phyloP scores from a whole-genome alignment of 2,329 filamentous ascomycete genomes.

The Aspergillus sp. region DNA sequence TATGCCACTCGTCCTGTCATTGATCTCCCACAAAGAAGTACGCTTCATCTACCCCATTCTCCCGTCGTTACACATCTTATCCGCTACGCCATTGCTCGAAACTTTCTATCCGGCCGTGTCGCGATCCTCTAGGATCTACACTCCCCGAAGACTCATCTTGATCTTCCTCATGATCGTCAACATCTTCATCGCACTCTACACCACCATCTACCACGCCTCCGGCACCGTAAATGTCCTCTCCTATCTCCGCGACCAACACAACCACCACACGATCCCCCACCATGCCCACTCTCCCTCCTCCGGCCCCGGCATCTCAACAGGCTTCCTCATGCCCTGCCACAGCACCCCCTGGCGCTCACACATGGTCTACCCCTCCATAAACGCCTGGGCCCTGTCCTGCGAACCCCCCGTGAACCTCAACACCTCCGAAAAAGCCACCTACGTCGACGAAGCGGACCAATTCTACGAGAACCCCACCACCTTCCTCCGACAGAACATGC shows the following conservation, averaged over 20 bases:
- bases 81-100: constrained; percentile 57
- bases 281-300: constrained; percentile 24
- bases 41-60: constrained; percentile 93
- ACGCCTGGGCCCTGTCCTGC: constrained; percentile 80
- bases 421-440: constrained; percentile 54
- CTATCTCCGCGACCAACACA: constrained; percentile 69
- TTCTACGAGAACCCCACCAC: constrained; percentile 65
- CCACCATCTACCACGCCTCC: constrained; percentile 69
- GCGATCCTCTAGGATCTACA: constrained; percentile 21
- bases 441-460: constrained; percentile 82
- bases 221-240: constrained; percentile 68
- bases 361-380: constrained; percentile 65
- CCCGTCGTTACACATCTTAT: constrained; percentile 74
- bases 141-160: constrained; percentile 50
- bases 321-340: constrained; percentile 93
- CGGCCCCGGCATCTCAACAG: constrained; percentile 46
- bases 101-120: constrained; percentile 54
- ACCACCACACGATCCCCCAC: constrained; percentile 46
- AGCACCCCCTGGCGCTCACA: constrained; percentile 92
- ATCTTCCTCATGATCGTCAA: constrained; percentile 58
- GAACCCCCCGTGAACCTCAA: constrained; percentile 74
- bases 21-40: constrained; percentile 92
- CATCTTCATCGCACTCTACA: constrained; percentile 63
- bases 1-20: constrained; percentile 59
- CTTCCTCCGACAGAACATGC: constrained; percentile 55